Evolutionary conservation across 169 alveolate species (phyloP), one percentile per base, ranked within the genome.

Genomic region (Haemoproteus tartakovskyi): DNA sequence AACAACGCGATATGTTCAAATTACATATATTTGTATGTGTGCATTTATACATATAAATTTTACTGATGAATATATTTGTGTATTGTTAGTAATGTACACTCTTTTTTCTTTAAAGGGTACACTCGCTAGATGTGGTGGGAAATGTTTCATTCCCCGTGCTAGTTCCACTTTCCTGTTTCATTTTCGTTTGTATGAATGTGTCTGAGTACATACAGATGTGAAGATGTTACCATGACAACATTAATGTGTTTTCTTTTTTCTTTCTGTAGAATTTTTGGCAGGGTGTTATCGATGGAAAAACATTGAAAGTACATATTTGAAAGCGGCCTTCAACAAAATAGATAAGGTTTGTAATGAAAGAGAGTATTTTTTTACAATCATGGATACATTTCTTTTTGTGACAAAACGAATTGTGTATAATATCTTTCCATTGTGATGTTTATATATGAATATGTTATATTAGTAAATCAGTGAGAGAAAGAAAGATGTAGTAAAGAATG

Each of bases 231-330:
- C 37, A 2, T 22, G n/a, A n/a, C n/a, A n/a, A n/a, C n/a, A n/a
- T 11, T 38, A 22, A 38, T 24, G 14, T 11, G 18, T 11, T 11
- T n/a, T n/a, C 14, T 52, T 2, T 45, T 60, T 22, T 18, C 14
- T 46, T 45, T 24, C n/a, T 45, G 12, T 47, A 67, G 82, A 67
- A 33, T 67, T 67, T 60, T 41, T 67, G 22, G 82, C 82, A 16
- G 82, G 82, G 1, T 67, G 82, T 38, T 67, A 67, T 47, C 62
- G 64, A 67, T 67, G 82, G 82, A 67, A 67, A 47, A 59, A 67
- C 60, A 67, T 67, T 2, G 82, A 67, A 54, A 27, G 74, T 21
- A 67, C 82, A 4, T 67, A 54, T 59, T 40, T 67, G 33, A 67
- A 67, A 38, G 82, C 82, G 24, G 82, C 82, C 36, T 67, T 67